Conservation (phyloP, 1,284 basidiomycete species). For the Coniferiporia sulphurascens region DNA sequence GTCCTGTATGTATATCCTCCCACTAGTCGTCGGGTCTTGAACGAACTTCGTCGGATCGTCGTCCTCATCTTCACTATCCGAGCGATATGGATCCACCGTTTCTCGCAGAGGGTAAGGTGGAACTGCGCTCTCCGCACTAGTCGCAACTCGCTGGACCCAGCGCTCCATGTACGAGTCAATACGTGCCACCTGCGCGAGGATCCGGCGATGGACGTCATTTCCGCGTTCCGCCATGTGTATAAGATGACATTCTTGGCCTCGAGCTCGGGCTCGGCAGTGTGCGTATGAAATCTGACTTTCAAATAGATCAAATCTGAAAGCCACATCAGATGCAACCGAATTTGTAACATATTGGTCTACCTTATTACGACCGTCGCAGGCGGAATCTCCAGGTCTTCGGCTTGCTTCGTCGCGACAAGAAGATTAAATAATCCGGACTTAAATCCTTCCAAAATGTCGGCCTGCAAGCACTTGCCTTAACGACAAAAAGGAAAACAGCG, state of each 20-base stretch:
- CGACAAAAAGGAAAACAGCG: slow-evolving; percentile 9
- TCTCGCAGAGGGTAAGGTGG: slow-evolving; percentile 43
- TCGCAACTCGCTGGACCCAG: slow-evolving; percentile 45
- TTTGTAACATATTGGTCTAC: slow-evolving; percentile 34
- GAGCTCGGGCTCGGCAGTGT: slow-evolving; percentile 42
- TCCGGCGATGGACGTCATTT: slow-evolving; percentile 49
- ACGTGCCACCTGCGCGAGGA: slow-evolving; percentile 32
- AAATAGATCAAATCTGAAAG: slow-evolving; percentile 52
- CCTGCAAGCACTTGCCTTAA: slow-evolving; percentile 4
- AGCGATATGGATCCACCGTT: slow-evolving; percentile 37
- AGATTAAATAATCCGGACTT: slow-evolving; percentile 53
- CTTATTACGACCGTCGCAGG: slow-evolving; percentile 52
- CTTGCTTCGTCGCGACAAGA: slow-evolving; percentile 50
- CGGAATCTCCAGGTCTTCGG: slow-evolving; percentile 54
- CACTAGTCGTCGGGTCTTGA: slow-evolving; percentile 53
- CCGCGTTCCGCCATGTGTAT: slow-evolving; percentile 60
- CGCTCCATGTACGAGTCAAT: slow-evolving; percentile 29
- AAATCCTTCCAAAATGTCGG: slow-evolving; percentile 45
- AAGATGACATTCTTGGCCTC: slow-evolving; percentile 44
- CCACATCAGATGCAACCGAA: slow-evolving; percentile 1
- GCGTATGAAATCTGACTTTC: slow-evolving; percentile 58
- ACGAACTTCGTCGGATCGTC: slow-evolving; percentile 33
- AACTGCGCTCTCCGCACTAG: slow-evolving; percentile 35
- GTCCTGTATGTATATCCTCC: slow-evolving; percentile 49
- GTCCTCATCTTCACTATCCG: slow-evolving; percentile 43